These are phyloP conservation scores for Pestalotiopsis sp. DNA, from an alignment of 2,329 filamentous ascomycete species.

Conservation along the genomic window DNA sequence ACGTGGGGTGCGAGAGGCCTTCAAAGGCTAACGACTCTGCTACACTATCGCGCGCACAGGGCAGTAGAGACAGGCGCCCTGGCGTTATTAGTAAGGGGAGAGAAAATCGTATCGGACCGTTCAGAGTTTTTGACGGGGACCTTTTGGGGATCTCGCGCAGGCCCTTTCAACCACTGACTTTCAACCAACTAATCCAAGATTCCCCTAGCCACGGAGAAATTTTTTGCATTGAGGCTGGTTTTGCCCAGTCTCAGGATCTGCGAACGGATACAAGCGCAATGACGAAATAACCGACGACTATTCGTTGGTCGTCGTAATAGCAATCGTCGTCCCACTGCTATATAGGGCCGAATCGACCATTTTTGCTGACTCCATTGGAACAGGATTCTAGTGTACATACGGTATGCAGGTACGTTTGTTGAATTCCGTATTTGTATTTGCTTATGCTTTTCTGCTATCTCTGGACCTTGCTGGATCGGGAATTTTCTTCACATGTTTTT, in stretches of 20 bases:
- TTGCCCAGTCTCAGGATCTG: background rate
- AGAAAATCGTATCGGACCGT: conserved; percentile 6
- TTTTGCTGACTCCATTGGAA: background rate
- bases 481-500: background rate
- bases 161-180: background rate
- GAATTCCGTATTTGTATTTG: background rate
- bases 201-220: background rate
- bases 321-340: background rate
- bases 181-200: background rate
- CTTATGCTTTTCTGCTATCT: background rate
- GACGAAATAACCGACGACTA: background rate
- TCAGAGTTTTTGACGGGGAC: conserved; percentile 1
- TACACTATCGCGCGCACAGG: conserved; percentile 2
- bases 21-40: background rate
- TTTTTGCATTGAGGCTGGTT: background rate
- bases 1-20: background rate
- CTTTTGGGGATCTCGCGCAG: background rate
- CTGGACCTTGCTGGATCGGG: background rate
- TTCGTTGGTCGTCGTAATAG: background rate
- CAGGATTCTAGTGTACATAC: background rate
- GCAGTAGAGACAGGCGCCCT: background rate
- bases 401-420: background rate
- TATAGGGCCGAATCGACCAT: conserved; percentile 4
- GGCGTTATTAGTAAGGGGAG: background rate
- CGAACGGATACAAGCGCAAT: background rate